These are phyloP conservation scores for Firmiana major DNA, from an alignment of 345 rosid species.

Conservation along the genomic window DNA sequence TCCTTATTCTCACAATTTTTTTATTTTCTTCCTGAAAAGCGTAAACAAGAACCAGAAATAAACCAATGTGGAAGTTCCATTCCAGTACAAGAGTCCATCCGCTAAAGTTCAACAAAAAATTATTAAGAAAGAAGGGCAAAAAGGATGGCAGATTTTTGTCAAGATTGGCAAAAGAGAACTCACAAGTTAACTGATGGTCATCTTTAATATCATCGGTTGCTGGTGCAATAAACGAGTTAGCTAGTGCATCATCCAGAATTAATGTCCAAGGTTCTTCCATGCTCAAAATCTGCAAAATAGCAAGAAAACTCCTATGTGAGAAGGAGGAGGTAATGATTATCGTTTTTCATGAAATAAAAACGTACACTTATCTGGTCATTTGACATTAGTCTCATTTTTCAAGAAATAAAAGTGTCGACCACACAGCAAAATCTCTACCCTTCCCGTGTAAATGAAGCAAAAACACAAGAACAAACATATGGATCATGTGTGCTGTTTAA, in stretches of 20 bases:
- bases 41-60: not conserved
- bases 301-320: not conserved
- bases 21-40: not conserved
- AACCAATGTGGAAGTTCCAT: not conserved
- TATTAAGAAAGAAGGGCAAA: not conserved
- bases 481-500: not conserved
- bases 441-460: not conserved
- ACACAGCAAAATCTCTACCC: not conserved
- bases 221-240: conserved; percentile 89
- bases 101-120: not conserved
- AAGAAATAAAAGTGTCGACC: not conserved
- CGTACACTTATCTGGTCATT: not conserved
- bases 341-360: not conserved
- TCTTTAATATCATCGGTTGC: conserved; percentile 76
- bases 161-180: conserved; percentile 33
- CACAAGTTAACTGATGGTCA: conserved; percentile 76
- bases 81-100: not conserved
- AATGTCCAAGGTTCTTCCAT: conserved; percentile 73
- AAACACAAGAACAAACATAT: not conserved
- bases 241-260: conserved; percentile 79
- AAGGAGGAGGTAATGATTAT: not conserved
- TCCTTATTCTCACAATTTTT: not conserved
- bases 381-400: not conserved
- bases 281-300: conserved; percentile 52
- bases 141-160: not conserved